Base-by-base conservation (phyloP, 129 eudicot species). In the Helianthus tuberosus region DNA sequence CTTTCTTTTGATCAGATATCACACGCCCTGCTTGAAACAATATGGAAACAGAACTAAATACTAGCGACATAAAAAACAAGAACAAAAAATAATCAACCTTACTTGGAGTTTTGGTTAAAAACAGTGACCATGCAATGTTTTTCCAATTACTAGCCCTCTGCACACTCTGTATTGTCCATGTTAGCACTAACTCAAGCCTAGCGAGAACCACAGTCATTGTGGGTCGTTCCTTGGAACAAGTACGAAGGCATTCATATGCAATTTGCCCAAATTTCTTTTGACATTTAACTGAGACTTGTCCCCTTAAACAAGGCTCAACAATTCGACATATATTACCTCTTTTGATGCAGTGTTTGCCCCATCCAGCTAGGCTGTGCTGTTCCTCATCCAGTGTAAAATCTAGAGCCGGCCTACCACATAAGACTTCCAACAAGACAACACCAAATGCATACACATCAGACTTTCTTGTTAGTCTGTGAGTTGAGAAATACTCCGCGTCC, bases 391-490 rank as follows among this genome's bases (percentile, higher is more conserved):
- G 36, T 2, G 68, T 75, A 23, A 64, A 48, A 71, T 86, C 86
- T 50, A 86, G 60, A 20, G 88, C 86, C 20, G 78, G 86, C 77
- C 86, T 81, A 53, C 86, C 88, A 55, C 79, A 82, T 32, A 81
- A 60, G 49, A 44, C 75, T 72, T 81, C 82, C 52, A 71, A 66
- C 49, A 83, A 75, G 23, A 80, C 91, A 17, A 86, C 88, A 10
- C 84, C 86, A 44, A 86, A 86, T 50, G 86, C 77, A 71, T 83
- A 86, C 44, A 77, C 86, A 41, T 86, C 86, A 11, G 86, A 71
- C 66, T 75, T 86, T 69, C 84, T 25, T 1, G 91, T 83, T 0
- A 69, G 62, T 75, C 68, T 75, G 38, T 23, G 77, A 39, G 84
- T 80, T 27, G 68, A 14, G 71, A 66, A 66, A 80, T 74, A 80